Evolutionary conservation across 2,329 filamentous ascomycete genomes (phyloP), one percentile per base, ranked within the genome.

Genomic region (Hypoxylon sp.): DNA sequence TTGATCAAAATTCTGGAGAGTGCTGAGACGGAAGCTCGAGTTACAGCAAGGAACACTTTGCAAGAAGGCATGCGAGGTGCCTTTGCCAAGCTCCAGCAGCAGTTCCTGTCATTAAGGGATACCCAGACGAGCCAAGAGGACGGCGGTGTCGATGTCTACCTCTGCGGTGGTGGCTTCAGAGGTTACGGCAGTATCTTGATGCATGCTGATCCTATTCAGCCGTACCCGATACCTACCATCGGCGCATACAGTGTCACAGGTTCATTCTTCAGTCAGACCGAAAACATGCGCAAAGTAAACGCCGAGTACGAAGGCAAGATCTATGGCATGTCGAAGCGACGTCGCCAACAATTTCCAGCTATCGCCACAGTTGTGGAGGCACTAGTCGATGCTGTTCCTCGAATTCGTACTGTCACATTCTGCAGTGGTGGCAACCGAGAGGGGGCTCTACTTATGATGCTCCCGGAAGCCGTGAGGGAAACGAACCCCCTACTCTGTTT

Each of bases 141-240:
- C 8, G 83, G 82, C 1, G 86, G 86, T 3, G 84, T 94, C 63
- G 88, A 91, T 35, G 83, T 97, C 7, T 97, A 94, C 77, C 89
- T 98, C 63, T 97, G 92, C 69, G 94, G 94, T 47, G 94, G 94
- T 24, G 94, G 94, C 0, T 97, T 97, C 77, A 86, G 94, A 37
- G 94, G 94, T 15, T 97, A 97, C 84, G 94, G 94, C 6, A 97
- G 93, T 79, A 89, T 97, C 75, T 85, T 97, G 57, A 94, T 97
- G 91, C 90, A 92, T 76, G 87, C 88, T 72, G 92, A 95, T 74
- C 80, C 83, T 5, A 87, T 93, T 47, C 83, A 86, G 59, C 93
- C 93, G 0, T 98, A 97, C 77, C 94, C 94, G 0, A 92, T 97
- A 27, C 88, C 93, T 0, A 90, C 91, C 19, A 91, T 96, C 78